Evolutionary conservation across 2,329 filamentous ascomycete genomes (phyloP).

Genomic region (Lecanoromycetidae sp.): DNA sequence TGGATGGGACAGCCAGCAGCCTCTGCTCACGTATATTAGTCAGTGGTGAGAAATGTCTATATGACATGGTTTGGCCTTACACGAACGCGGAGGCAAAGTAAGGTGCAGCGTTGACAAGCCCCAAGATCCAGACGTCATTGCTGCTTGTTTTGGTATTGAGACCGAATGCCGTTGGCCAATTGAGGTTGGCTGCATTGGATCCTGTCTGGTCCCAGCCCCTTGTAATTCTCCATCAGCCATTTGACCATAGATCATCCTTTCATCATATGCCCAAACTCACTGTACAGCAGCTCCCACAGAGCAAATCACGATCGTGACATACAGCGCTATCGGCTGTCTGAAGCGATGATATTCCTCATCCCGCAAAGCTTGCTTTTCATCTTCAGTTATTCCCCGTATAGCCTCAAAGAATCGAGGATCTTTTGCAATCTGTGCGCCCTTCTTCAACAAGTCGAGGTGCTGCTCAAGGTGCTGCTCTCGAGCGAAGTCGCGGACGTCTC

Average conservation of each 20-base stretch:
- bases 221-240: background rate
- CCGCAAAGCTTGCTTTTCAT: conserved; percentile 31
- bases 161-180: conserved; percentile 28
- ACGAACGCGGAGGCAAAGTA: conserved; percentile 16
- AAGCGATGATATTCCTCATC: conserved; percentile 37
- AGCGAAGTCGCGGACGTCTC: conserved; percentile 51
- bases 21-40: background rate
- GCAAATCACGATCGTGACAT: conserved; percentile 38
- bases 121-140: conserved; percentile 32
- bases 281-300: conserved; percentile 41
- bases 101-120: conserved; percentile 32
- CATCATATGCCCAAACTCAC: background rate
- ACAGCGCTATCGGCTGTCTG: conserved; percentile 36
- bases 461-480: conserved; percentile 46
- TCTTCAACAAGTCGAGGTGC: conserved; percentile 47
- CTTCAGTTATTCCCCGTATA: conserved; percentile 47
- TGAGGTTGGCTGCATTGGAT: conserved; percentile 31
- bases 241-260: background rate
- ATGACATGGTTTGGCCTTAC: too few species aligned
- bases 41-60: conserved; percentile 8
- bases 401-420: conserved; percentile 52
- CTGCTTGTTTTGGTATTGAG: conserved; percentile 20
- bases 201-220: conserved; percentile 38
- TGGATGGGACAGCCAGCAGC: conserved; percentile 19
- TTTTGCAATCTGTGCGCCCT: conserved; percentile 63